Conservation (phyloP, 1,139 yeast genomes). For the Candida freyschussii region DNA sequence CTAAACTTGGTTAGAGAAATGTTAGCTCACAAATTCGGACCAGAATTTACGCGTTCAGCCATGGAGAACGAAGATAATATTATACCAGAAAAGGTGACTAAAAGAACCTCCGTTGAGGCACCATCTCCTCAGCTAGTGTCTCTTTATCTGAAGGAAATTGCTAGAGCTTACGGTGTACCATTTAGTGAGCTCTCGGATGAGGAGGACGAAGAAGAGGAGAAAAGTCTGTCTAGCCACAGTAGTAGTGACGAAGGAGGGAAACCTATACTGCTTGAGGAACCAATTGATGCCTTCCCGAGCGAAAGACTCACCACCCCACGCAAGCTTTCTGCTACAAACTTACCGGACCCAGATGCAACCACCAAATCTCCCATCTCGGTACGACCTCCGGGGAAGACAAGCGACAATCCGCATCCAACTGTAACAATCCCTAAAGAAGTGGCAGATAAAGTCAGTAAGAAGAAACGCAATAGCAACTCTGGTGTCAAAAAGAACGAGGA, state of each 20-base stretch:
- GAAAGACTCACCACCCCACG: constrained; percentile 21
- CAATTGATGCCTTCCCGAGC: constrained; percentile 14
- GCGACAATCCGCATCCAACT: constrained; percentile 40
- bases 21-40: constrained; percentile 59
- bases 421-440: constrained; percentile 40
- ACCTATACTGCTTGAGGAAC: constrained; percentile 22
- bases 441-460: constrained; percentile 25
- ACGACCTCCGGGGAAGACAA: constrained; percentile 41
- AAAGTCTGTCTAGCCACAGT: constrained; percentile 26
- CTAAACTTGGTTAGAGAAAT: constrained; percentile 56
- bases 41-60: constrained; percentile 57
- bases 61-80: constrained; percentile 49
- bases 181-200: constrained; percentile 52
- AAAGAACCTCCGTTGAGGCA: constrained; percentile 61
- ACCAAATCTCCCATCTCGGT: constrained; percentile 40
- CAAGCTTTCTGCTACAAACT: constrained; percentile 29
- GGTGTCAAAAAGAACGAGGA: constrained; percentile 24
- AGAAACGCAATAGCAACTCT: constrained; percentile 22
- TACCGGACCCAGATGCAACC: constrained; percentile 24
- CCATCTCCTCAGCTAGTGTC: constrained; percentile 65
- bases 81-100: constrained; percentile 62
- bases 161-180: constrained; percentile 73
- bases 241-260: constrained; percentile 26
- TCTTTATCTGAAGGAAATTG: constrained; percentile 74
- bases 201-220: constrained; percentile 26